These are phyloP conservation scores for Jacaranda mimosifolia DNA, from an alignment of 257 asterid species.

Conservation along the genomic window DNA sequence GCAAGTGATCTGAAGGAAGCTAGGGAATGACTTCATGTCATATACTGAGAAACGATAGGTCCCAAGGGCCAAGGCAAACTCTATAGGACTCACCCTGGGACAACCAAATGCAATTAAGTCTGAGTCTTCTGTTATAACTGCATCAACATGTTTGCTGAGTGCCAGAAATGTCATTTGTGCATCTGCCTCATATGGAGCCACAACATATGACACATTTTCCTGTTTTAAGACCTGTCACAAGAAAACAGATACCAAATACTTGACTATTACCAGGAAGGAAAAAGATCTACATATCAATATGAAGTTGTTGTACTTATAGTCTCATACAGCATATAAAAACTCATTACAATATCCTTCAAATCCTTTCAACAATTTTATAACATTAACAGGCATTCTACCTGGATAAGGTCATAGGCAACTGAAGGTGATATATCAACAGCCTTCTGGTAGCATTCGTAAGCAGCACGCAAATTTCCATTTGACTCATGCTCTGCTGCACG, in stretches of 20 bases:
- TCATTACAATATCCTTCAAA: constrained; percentile 12
- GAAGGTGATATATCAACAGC: constrained; percentile 98
- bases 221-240: constrained; percentile 70
- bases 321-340: neutral
- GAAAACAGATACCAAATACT: constrained; percentile 31
- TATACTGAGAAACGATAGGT: too few species aligned
- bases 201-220: constrained; percentile 75
- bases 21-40: too few species aligned
- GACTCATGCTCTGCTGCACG: constrained; percentile 95
- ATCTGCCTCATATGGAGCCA: constrained; percentile 99
- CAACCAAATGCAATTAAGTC: constrained; percentile 95
- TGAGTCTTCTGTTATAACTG: constrained; percentile 95
- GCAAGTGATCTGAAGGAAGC: too few species aligned
- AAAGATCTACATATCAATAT: neutral
- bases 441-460: constrained; percentile 95
- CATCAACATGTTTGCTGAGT: constrained; percentile 81
- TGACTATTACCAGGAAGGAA: constrained; percentile 23
- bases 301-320: constrained; percentile 5
- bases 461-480: constrained; percentile 86
- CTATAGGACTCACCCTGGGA: constrained; percentile 78
- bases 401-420: constrained; percentile 88
- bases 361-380: constrained; percentile 5
- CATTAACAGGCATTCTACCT: constrained; percentile 53
- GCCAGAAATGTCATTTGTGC: constrained; percentile 97
- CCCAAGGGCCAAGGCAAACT: too few species aligned